Evolutionary conservation across 371 early-diverging fungal genomes (phyloP), one percentile per base, ranked within the genome.

Genomic region (Rhizopus delemar): DNA sequence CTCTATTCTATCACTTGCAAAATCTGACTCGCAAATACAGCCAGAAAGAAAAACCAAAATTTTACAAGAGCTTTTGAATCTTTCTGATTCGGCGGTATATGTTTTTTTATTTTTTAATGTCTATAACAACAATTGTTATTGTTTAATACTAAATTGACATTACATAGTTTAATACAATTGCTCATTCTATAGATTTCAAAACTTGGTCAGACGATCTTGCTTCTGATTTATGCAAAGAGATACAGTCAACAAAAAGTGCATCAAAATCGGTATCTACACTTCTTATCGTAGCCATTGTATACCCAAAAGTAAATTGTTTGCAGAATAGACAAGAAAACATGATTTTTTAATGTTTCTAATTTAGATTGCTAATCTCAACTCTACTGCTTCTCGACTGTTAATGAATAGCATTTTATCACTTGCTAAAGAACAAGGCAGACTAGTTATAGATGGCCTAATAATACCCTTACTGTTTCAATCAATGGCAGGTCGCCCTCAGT

Each of bases 131-230:
- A 1, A 22, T 22, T 22, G 22, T 22, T 22, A 22, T 22, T 22
- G 22, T 22, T 22, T 22, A 22, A 22, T 0, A 7, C 38, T 13
- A 11, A 43, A n/a, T 29, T 5, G 12, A 7, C 12, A 7, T n/a
- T 36, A 2, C 6, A 11, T 31, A 32, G 35, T 22, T 8, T 5
- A 28, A 8, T 41, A 11, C 1, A 13, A 12, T 38, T 59, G 65
- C 38, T 60, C 6, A 46, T 56, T 34, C 54, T 0, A 22, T 69
- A 32, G 62, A 61, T 12, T 60, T 65, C 31, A 15, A 2, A 39
- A 11, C 43, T 8, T 71, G 71, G 71, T 15, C 65, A 12, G 64
- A 57, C 0, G 65, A 63, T 22, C 16, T 51, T 3, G 28, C 51
- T 2, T 49, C 50, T 1, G 65, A 67, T 53, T 36, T 66, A 15